These are phyloP conservation scores for Heterotrichella gracilis DNA, from an alignment of 352 stramenopile species.

Conservation along the genomic window DNA sequence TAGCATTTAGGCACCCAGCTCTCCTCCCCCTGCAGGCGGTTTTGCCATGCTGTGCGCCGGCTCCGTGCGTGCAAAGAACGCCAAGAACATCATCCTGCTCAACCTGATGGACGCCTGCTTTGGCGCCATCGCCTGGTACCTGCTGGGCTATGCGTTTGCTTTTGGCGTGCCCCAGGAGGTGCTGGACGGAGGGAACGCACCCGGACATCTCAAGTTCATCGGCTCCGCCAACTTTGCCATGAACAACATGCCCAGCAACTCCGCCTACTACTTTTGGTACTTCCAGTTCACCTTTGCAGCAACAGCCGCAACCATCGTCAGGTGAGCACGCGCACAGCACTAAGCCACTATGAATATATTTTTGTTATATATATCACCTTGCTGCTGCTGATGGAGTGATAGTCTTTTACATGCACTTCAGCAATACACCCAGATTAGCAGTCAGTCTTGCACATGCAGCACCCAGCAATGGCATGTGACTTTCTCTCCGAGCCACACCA, in stretches of 20 bases:
- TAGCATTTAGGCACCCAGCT: too few species aligned
- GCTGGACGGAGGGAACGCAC: slow-evolving; percentile 18
- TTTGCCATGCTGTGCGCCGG: slow-evolving; percentile 35
- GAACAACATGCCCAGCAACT: slow-evolving; percentile 21
- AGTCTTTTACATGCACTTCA: too few species aligned
- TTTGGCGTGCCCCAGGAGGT: too few species aligned
- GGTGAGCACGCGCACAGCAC: too few species aligned
- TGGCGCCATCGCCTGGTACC: slow-evolving; percentile 20
- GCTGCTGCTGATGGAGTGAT: too few species aligned
- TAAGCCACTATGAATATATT: too few species aligned
- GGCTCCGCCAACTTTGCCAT: slow-evolving; percentile 20
- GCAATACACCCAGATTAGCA: too few species aligned
- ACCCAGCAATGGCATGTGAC: too few species aligned
- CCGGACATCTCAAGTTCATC: slow-evolving; percentile 12
- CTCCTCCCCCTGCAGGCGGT: slow-evolving; percentile 25
- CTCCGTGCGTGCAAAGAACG: slow-evolving; percentile 27
- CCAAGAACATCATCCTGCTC: slow-evolving; percentile 36
- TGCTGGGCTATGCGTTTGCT: too few species aligned
- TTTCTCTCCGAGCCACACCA: too few species aligned
- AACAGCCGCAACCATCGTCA: slow-evolving; percentile 28
- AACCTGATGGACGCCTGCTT: slow-evolving; percentile 36
- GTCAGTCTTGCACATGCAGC: too few species aligned
- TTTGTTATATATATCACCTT: too few species aligned
- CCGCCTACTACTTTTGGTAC: slow-evolving; percentile 23
- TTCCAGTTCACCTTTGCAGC: slow-evolving; percentile 31